Percentiles rank a stretch among this genome's conserved stretches.
phyloP scores from a whole-genome alignment of 129 eudicot genomes.

The Ambrosia trifida region DNA sequence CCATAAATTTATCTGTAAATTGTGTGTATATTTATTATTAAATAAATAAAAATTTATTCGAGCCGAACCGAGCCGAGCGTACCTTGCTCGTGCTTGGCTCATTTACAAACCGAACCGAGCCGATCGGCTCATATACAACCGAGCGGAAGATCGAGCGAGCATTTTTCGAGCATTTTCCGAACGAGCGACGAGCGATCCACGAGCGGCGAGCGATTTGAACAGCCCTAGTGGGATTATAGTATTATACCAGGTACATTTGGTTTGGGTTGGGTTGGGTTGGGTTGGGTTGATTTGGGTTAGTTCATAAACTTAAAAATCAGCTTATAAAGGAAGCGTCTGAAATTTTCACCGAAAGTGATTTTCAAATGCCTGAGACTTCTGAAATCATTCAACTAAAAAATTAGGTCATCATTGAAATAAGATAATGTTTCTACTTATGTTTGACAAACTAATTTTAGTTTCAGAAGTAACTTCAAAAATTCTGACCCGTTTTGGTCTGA shows the following conservation, averaged over 20 bases:
- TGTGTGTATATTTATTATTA: too few species aligned
- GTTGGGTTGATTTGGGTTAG: background rate
- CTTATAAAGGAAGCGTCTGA: background rate
- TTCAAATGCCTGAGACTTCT: background rate
- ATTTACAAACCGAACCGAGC: too few species aligned
- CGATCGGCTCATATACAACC: too few species aligned
- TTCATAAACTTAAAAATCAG: background rate
- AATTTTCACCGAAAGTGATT: background rate
- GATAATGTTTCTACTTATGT: background rate
- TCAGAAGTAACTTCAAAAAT: background rate
- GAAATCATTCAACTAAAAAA: background rate
- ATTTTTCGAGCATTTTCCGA: too few species aligned
- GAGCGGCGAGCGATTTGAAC: too few species aligned
- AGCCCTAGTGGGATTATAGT: too few species aligned
- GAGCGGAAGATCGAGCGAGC: too few species aligned
- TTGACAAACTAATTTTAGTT: background rate
- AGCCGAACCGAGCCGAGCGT: too few species aligned
- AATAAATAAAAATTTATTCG: too few species aligned
- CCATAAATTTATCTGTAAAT: too few species aligned
- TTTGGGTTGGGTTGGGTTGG: background rate
- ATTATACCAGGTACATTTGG: background rate
- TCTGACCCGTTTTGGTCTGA: background rate
- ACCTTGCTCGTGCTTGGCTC: too few species aligned
- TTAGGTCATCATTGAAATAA: background rate
- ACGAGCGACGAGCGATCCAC: too few species aligned